These are phyloP conservation scores for Carex pumila DNA, from an alignment of 176 grass and related monocot genomes.

Conservation along the genomic window DNA sequence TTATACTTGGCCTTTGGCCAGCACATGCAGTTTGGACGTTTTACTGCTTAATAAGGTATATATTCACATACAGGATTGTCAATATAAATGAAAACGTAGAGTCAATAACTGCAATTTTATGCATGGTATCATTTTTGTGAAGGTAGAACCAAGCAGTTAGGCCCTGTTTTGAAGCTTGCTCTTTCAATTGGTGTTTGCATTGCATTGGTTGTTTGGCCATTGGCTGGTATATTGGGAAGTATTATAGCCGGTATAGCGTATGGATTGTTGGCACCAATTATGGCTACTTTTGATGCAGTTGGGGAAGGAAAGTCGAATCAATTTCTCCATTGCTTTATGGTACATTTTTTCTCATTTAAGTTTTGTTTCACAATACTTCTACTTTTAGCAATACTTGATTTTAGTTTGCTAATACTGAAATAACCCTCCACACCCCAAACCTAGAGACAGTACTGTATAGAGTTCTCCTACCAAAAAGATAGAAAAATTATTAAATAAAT, in stretches of 20 bases:
- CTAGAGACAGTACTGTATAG: neutral
- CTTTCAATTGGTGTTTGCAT: conserved; percentile 53
- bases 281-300: conserved; percentile 82
- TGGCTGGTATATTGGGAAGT: conserved; percentile 67
- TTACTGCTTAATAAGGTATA: conserved; percentile 83
- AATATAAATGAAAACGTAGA: neutral
- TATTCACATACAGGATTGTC: conserved; percentile 18
- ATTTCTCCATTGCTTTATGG: conserved; percentile 78
- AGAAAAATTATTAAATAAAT: neutral
- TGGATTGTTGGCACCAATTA: conserved; percentile 85
- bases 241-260: conserved; percentile 53
- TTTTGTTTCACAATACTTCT: neutral
- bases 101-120: conserved; percentile 30
- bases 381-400: neutral
- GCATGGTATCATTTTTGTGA: conserved; percentile 27
- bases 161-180: conserved; percentile 80
- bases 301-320: conserved; percentile 84
- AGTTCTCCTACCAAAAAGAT: neutral
- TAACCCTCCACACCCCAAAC: neutral
- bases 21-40: conserved; percentile 82
- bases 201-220: conserved; percentile 56
- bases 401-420: neutral
- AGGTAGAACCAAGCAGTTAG: conserved; percentile 75
- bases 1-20: conserved; percentile 93
- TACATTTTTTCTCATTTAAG: conserved; percentile 27